phyloP scores from a whole-genome alignment of 768 basidiomycete species.

The Mycena capillaripes region DNA sequence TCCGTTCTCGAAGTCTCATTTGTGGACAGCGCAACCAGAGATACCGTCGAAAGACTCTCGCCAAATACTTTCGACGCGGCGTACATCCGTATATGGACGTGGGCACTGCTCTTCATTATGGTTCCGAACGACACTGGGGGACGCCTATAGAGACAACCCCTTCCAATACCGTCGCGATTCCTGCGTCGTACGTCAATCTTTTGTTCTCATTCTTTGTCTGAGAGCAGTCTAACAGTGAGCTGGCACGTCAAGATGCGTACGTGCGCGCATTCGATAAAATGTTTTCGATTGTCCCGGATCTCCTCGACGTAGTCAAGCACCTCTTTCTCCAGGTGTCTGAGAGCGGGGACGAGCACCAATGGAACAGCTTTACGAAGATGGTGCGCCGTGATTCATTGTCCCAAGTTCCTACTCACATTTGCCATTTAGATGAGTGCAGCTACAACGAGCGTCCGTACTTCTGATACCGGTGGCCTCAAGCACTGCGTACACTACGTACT shows the following conservation, averaged over 20 bases:
- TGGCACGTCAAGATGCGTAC: not conserved
- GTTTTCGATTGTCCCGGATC: not conserved
- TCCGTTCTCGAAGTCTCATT: not conserved
- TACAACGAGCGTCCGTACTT: not conserved
- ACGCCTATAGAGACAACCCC: not conserved
- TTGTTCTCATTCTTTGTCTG: not conserved
- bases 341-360: not conserved
- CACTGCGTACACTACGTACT: not conserved
- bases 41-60: not conserved
- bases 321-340: not conserved
- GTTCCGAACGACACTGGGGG: not conserved
- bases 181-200: not conserved
- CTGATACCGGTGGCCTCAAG: not conserved
- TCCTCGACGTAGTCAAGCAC: not conserved
- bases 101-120: not conserved
- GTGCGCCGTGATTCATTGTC: not conserved
- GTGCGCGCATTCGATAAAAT: not conserved
- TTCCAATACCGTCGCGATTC: not conserved
- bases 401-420: no score
- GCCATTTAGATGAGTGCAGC: not conserved
- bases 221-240: not conserved
- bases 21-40: not conserved
- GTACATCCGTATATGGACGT: not conserved
- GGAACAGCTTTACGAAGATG: not conserved
- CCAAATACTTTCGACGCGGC: not conserved